Evolutionary conservation across 2,329 filamentous ascomycete species (phyloP), one percentile per base, ranked within the genome.

Genomic region (Fusarium sp.): DNA sequence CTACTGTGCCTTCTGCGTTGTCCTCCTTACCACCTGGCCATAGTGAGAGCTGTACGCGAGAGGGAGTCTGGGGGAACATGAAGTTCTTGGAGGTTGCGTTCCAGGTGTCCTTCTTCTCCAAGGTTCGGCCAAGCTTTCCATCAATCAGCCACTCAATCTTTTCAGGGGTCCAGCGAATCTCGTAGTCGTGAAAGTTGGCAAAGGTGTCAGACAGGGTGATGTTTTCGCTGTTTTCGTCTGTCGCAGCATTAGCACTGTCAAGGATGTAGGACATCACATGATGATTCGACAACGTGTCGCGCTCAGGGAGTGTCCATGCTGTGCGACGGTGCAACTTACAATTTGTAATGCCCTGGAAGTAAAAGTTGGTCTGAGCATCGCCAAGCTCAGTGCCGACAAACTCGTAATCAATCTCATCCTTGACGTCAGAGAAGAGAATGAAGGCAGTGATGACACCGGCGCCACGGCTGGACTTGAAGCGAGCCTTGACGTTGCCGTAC

Each of bases 401-500:
- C 76, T 99, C 95, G 74, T 92, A 98, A 79, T 99, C 95, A 71
- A 99, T 97, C 78, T 99, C 95, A 72, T 99, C 95, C 83, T 97
- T 96, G 72, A 96, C 90, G 71, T 98, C 94, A 32, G 91, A 93
- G 76, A 97, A 87, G 72, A 98, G 82, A 75, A 99, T 99, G 74
- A 99, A 99, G 27, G 93, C 94, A 2, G 93, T 96, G n/a, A 99
- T 90, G 19, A 99, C 95, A 82, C 95, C 95, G 41, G 82, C 79
- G 54, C 93, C 93, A 71, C 91, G 88, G 64, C 89, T 90, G 0
- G 93, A 94, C 82, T 92, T 95, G 76, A 98, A 81, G 53, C 81
- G 90, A 50, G 92, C 92, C 75, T 89, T 90, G 70, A 97, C 88
- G 76, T 91, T 97, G 72, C 95, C 95, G 76, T 98, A 99, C 95